Conservation (phyloP, 305 asterid genomes). For the Fraxinus baroniana region DNA sequence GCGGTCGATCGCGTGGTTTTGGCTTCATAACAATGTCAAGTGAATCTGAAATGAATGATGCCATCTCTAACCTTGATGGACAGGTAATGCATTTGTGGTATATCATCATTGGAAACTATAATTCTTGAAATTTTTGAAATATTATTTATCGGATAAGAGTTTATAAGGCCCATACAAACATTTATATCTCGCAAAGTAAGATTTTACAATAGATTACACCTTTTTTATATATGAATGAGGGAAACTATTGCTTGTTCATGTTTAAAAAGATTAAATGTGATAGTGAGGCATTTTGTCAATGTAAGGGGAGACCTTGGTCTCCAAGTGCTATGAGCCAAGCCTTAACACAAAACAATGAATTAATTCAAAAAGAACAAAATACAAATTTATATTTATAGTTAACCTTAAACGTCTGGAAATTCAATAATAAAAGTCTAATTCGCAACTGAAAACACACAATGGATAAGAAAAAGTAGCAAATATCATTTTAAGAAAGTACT, state of each 20-base stretch:
- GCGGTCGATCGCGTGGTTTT: slow-evolving; percentile 87
- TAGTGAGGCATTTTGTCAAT: not conserved
- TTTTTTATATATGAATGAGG: not conserved
- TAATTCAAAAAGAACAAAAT: not conserved
- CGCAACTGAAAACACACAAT: not conserved
- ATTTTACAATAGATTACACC: not conserved
- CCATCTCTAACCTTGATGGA: slow-evolving; percentile 85
- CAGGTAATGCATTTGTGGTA: slow-evolving; percentile 43
- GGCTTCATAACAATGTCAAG: slow-evolving; percentile 82
- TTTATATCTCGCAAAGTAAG: not conserved
- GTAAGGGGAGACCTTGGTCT: not conserved
- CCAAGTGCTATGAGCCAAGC: not conserved
- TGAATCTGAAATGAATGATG: slow-evolving; percentile 75
- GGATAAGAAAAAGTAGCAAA: not conserved
- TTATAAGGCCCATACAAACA: not conserved
- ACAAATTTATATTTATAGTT: not conserved
- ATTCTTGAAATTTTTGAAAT: not conserved
- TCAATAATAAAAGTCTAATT: not conserved
- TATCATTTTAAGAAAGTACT: not conserved
- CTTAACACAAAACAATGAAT: not conserved
- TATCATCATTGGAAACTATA: not conserved
- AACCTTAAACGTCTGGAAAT: not conserved
- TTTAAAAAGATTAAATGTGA: not conserved
- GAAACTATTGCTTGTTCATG: not conserved
- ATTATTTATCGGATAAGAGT: not conserved